phyloP scores from a whole-genome alignment of 2,329 filamentous ascomycete species.

The Diplodia mutila region DNA sequence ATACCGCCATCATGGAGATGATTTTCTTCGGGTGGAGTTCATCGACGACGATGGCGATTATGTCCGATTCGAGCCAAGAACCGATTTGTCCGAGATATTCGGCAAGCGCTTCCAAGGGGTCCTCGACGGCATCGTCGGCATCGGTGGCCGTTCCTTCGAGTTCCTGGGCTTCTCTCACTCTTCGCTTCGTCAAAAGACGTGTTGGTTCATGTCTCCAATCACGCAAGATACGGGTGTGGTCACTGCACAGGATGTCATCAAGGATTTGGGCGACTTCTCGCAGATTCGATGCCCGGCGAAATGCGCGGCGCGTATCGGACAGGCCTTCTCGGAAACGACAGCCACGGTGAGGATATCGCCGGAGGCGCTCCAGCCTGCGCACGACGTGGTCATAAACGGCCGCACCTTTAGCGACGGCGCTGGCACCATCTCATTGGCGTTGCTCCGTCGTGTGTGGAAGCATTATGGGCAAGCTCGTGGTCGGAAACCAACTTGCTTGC shows the following conservation, averaged over 20 bases:
- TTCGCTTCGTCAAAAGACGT: slow-evolving; percentile 70
- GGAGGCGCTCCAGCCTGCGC: slow-evolving; percentile 31
- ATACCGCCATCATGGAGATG: slow-evolving; percentile 61
- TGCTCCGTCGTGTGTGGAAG: slow-evolving; percentile 64
- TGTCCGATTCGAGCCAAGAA: slow-evolving; percentile 59
- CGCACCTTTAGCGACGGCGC: slow-evolving; percentile 79
- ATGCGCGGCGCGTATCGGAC: slow-evolving; percentile 63
- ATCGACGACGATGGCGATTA: slow-evolving; percentile 72
- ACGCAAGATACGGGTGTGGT: slow-evolving; percentile 35
- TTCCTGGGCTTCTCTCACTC: slow-evolving; percentile 83
- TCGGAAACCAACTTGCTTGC: slow-evolving; percentile 66
- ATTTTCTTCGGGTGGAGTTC: slow-evolving; percentile 73
- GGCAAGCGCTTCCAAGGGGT: slow-evolving; percentile 64
- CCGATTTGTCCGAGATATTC: slow-evolving; percentile 56
- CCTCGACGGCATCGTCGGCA: slow-evolving; percentile 61
- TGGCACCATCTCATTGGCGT: slow-evolving; percentile 68
- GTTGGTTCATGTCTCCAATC: slow-evolving; percentile 66
- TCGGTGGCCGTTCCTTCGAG: slow-evolving; percentile 61
- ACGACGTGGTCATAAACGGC: slow-evolving; percentile 55
- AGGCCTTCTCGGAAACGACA: slow-evolving; percentile 75
- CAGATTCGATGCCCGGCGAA: slow-evolving; percentile 58
- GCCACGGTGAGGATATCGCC: slow-evolving; percentile 59
- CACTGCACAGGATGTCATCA: slow-evolving; percentile 47
- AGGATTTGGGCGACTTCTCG: slow-evolving; percentile 54
- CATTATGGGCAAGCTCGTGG: slow-evolving; percentile 50